Conservation (phyloP, 352 stramenopile species). For the Phytopythium mirpurense region DNA sequence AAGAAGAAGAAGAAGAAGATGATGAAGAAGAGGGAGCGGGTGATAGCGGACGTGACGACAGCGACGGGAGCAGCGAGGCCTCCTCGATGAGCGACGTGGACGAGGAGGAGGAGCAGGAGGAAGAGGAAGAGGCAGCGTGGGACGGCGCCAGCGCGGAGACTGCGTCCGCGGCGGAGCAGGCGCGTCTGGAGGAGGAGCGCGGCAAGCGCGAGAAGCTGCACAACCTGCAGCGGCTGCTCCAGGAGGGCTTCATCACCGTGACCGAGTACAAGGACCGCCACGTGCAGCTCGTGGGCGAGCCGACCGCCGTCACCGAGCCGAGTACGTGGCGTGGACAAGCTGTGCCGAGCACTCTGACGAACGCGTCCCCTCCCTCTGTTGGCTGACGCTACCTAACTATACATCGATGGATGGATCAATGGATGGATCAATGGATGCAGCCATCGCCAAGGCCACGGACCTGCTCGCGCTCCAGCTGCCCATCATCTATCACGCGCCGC, state of each 20-base stretch:
- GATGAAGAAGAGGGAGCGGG: constrained; percentile 5
- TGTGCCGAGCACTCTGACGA: too few relatives aligned
- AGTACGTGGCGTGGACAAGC: constrained; percentile 30
- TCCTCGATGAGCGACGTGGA: too few relatives aligned
- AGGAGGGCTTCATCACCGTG: constrained; percentile 80
- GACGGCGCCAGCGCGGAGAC: constrained; percentile 6
- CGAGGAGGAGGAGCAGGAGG: too few relatives aligned
- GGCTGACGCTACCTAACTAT: too few relatives aligned
- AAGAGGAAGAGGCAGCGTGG: constrained; percentile 4
- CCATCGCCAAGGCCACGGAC: constrained; percentile 55
- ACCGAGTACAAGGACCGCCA: constrained; percentile 73
- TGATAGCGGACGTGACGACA: neutral
- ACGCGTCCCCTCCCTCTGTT: too few relatives aligned
- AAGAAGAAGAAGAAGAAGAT: constrained; percentile 5
- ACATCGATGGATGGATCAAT: too few relatives aligned
- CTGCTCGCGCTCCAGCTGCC: constrained; percentile 43
- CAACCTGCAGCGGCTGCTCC: constrained; percentile 67
- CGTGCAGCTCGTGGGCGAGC: constrained; percentile 58
- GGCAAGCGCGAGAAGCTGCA: constrained; percentile 45
- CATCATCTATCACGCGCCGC: constrained; percentile 57
- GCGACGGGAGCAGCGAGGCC: neutral
- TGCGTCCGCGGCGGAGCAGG: too few relatives aligned
- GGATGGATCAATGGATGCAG: too few relatives aligned
- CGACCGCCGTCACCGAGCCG: constrained; percentile 33
- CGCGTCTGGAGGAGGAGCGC: too few relatives aligned